Base-by-base conservation (phyloP, 805 yeast species). In the Yarrowia alimentaria region DNA sequence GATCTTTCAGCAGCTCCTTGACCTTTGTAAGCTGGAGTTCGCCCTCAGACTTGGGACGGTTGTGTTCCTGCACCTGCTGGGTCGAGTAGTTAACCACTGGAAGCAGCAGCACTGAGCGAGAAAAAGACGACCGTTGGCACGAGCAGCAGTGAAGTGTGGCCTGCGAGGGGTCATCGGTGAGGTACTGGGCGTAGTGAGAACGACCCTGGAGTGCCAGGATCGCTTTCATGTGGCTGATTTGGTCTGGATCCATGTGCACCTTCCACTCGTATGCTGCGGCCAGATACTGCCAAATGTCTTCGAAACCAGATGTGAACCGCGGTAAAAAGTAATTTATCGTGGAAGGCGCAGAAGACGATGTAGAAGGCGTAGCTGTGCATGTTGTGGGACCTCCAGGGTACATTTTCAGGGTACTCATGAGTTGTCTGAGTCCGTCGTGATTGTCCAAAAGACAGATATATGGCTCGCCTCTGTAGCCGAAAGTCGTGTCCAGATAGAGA, bases 111-210 rank as follows among this genome's bases (percentile, higher is more conserved):
- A 43, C 50, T 8, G 50, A 30, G n/a, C n/a, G n/a, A 5, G 35
- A 22, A 6, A 21, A 16, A 12, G 30, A 20, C 4, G 26, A 22
- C 6, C 50, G 20, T 11, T 16, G 29, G 7, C 50, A 43, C 3
- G 35, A 30, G 16, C 50, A 43, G 16, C 50, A 43, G 12, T 43
- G 50, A 21, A 43, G 37, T 6, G 35, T 43, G 12, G 50, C 50
- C 20, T 43, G 30, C 2, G 16, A 9, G 6, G 50, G 22, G 12
- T 30, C 37, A 10, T 12, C 19, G 5, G 50, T 43, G 16, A 43
- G 16, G 18, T 30, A 43, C 28, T 22, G 14, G 29, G 14, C 11
- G 21, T n/a, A 43, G 13, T 43, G 50, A 5, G 30, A 30, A 6
- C 37, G 35, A 3, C 50, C 50, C 16, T 43, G 35, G 6, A 31